phyloP scores from a whole-genome alignment of 768 basidiomycete species.

The Tylopilus sp. region DNA sequence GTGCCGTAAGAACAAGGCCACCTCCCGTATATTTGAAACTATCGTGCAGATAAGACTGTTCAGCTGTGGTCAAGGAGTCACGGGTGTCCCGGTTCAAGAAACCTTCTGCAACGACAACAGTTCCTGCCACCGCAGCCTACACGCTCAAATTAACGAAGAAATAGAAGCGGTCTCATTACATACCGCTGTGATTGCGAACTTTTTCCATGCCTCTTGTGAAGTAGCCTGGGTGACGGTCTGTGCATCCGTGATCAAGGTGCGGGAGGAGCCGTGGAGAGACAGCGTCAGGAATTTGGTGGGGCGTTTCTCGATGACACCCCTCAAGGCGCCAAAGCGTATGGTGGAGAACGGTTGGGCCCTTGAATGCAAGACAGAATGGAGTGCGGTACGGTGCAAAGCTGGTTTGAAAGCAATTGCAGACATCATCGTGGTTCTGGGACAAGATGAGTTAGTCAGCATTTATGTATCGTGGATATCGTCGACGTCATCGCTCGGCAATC shows the following conservation, averaged over 20 bases:
- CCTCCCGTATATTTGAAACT: constrained; percentile 83
- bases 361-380: constrained; percentile 19
- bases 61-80: constrained; percentile 56
- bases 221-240: constrained; percentile 34
- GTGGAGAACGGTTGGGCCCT: constrained; percentile 22
- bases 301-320: constrained; percentile 30
- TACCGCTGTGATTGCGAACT: constrained; percentile 53
- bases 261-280: constrained; percentile 31
- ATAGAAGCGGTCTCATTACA: constrained; percentile 13
- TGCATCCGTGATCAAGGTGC: constrained; percentile 50
- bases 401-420: constrained; percentile 6
- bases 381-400: constrained; percentile 18
- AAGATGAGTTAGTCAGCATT: constrained; percentile 13
- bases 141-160: neutral
- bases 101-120: constrained; percentile 57
- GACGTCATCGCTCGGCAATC: constrained; percentile 14
- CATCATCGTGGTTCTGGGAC: constrained; percentile 17
- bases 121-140: constrained; percentile 71
- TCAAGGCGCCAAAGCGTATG: constrained; percentile 10
- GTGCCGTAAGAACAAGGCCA: constrained; percentile 72
- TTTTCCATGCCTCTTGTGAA: constrained; percentile 44
- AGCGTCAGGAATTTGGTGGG: constrained; percentile 20
- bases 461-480: neutral
- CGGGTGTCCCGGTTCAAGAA: constrained; percentile 79
- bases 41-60: constrained; percentile 69